Conservation (phyloP, 169 alveolate species). For the Cystoisospora suis region DNA sequence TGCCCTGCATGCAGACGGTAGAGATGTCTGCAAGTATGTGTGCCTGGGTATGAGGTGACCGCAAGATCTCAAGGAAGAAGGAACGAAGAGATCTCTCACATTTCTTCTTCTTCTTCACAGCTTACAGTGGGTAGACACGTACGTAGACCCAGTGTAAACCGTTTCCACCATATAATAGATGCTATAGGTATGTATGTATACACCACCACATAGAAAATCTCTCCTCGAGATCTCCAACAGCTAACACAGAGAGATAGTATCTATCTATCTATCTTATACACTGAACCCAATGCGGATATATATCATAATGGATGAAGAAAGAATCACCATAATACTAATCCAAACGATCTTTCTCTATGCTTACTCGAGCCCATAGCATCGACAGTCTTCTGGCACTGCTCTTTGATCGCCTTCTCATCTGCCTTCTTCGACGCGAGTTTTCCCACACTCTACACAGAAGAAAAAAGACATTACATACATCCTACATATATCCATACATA, state of each 20-base stretch:
- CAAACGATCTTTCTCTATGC: too few species aligned
- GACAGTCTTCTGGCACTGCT: slow-evolving; percentile 57
- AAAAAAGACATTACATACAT: not conserved
- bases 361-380: slow-evolving; percentile 55
- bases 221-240: not conserved
- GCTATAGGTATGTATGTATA: too few species aligned
- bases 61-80: too few species aligned
- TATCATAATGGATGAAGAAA: not conserved
- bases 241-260: not conserved
- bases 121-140: too few species aligned
- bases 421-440: slow-evolving; percentile 58
- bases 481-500: not conserved
- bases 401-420: slow-evolving; percentile 64
- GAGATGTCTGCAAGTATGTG: not conserved
- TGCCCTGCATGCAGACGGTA: too few species aligned
- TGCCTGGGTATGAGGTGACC: not conserved
- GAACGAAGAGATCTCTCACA: too few species aligned
- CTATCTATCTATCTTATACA: not conserved
- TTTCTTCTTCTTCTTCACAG: too few species aligned
- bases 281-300: not conserved
- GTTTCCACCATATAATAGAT: too few species aligned
- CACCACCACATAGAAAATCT: too few species aligned
- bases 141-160: too few species aligned
- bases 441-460: slow-evolving; percentile 45
- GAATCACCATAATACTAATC: too few species aligned